phyloP scores from a whole-genome alignment of 192 early-diverging fungal genomes.

The Rhizoclosmatium globosum region DNA sequence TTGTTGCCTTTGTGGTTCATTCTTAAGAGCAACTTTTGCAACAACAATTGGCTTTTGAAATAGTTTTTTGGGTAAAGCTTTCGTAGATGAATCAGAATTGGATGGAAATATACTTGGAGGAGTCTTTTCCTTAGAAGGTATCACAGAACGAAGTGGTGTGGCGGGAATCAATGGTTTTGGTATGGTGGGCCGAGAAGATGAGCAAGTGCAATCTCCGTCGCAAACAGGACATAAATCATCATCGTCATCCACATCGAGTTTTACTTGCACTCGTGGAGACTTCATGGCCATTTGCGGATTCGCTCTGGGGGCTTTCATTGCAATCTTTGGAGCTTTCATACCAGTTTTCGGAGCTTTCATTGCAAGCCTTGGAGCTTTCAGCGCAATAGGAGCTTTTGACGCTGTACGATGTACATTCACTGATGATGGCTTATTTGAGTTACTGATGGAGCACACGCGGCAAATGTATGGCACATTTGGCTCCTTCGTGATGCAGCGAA shows the following conservation, averaged over 20 bases:
- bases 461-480: constrained; percentile 20
- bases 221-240: constrained; percentile 40
- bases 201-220: constrained; percentile 38
- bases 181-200: neutral
- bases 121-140: neutral
- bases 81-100: neutral
- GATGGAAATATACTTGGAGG: neutral
- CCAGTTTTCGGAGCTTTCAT: constrained; percentile 20
- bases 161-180: neutral
- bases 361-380: neutral
- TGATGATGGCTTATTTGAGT: neutral
- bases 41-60: neutral
- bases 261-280: neutral
- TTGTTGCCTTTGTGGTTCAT: neutral
- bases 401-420: too few species aligned
- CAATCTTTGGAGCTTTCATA: constrained; percentile 6
- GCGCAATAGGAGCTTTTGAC: neutral
- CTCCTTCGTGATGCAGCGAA: constrained; percentile 4
- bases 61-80: neutral
- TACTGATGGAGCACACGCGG: neutral
- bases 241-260: constrained; percentile 3
- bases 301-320: neutral
- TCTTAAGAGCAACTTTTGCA: neutral
- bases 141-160: neutral
- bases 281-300: constrained; percentile 1